Base-by-base conservation (phyloP, 768 basidiomycete genomes). In the Leccinum incarnatum region DNA sequence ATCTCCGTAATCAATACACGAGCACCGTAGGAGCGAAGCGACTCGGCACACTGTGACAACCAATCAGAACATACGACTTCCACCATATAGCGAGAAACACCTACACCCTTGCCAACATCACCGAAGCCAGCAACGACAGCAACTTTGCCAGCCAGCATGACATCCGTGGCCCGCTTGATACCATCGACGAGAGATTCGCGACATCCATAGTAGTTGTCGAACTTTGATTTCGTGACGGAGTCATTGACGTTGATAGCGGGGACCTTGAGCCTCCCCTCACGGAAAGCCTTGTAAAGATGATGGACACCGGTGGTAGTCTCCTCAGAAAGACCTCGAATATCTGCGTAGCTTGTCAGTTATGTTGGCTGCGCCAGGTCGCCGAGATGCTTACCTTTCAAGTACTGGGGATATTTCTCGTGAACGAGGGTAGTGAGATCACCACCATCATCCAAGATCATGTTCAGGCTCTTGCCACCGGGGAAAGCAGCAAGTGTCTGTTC, bases 221-320 rank as follows among this genome's bases (percentile, higher is more conserved):
- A 99, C 83, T 99, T 99, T 73, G 95, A 97, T 79, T 99, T 99
- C 65, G 97, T 99, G 71, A 99, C 97, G 5, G 96, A 97, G 80
- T 97, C 95, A 76, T 98, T 98, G 72, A 99, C 97, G 76, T 99
- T 99, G 83, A 99, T 98, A 62, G 97, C 97, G 60, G 97, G 96
- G 65, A 98, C 83, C 82, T 95, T 96, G 72, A 99, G 86, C 74
- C 83, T 92, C 67, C 95, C 96, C 48, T 97, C 94, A 65, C 93
- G 88, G 89, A 95, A 91, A 60, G 90, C 87, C 83, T 95, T 96
- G 89, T 98, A 98, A 29, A 99, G 82, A 79, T 98, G 95, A 81
- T 98, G 97, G 45, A 98, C 96, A 82, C 97, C 97, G 54, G 97
- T 98, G 61, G 97, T 99, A 65, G 97, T 99, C 82, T 99, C 97